These are phyloP conservation scores for Diaporthe destruens DNA, from an alignment of 2,329 filamentous ascomycete species.

Conservation along the genomic window DNA sequence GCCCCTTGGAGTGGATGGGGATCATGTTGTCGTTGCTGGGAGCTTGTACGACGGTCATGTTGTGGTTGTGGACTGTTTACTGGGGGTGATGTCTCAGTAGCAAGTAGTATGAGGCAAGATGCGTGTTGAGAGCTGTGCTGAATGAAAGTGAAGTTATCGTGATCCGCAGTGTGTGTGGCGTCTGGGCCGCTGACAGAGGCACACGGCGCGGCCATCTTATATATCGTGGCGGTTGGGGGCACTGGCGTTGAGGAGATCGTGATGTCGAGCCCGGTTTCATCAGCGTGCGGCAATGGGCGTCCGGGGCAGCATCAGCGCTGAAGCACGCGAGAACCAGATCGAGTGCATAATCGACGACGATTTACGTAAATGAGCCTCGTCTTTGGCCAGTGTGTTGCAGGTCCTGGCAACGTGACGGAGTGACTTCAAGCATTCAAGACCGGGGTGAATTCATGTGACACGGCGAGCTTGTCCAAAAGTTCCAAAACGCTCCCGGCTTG, in stretches of 20 bases:
- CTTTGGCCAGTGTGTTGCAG: constrained; percentile 12
- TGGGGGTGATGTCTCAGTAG: neutral
- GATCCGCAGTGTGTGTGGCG: neutral
- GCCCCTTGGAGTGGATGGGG: constrained; percentile 45
- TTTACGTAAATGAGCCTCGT: constrained; percentile 40
- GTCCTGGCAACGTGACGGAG: constrained; percentile 23
- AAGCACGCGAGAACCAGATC: constrained; percentile 33
- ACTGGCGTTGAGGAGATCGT: neutral
- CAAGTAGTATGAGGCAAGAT: neutral
- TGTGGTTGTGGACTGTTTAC: neutral
- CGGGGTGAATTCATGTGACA: constrained; percentile 31
- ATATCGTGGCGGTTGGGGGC: constrained; percentile 13
- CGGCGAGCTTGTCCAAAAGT: neutral
- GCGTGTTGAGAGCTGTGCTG: neutral
- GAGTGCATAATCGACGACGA: constrained; percentile 6
- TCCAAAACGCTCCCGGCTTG: constrained; percentile 3
- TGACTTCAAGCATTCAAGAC: constrained; percentile 18
- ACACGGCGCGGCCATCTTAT: constrained; percentile 19
- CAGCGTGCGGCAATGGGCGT: neutral
- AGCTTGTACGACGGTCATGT: constrained; percentile 1
- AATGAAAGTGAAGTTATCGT: neutral
- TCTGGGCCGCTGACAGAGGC: neutral
- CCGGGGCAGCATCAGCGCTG: constrained; percentile 16
- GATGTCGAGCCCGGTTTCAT: constrained; percentile 21
- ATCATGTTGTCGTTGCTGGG: neutral